These are phyloP conservation scores for Hericium erinaceus DNA, from an alignment of 768 basidiomycete genomes.

Conservation along the genomic window DNA sequence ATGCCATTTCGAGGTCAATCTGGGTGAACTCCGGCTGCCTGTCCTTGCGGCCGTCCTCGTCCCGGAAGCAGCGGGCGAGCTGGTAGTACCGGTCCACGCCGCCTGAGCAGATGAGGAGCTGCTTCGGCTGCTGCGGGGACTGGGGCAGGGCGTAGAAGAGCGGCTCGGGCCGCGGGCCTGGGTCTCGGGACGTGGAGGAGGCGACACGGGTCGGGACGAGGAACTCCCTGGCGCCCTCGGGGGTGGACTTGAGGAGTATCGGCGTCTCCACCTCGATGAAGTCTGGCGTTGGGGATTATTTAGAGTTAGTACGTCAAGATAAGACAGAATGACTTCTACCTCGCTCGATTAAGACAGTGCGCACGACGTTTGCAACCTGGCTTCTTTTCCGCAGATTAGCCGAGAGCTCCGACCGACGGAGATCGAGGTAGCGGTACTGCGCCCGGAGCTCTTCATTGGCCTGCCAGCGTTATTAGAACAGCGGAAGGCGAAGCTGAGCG, in stretches of 20 bases:
- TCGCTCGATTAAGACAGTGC: conserved; percentile 62
- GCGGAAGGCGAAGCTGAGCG: background rate
- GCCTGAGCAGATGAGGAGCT: conserved; percentile 85
- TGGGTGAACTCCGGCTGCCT: conserved; percentile 97
- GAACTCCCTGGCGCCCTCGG: conserved; percentile 88
- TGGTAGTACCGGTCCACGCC: conserved; percentile 88
- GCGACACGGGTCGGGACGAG: conserved; percentile 11
- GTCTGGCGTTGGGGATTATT: conserved; percentile 33
- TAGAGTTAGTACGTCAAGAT: conserved; percentile 8
- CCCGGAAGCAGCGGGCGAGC: conserved; percentile 89
- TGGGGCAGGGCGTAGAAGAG: conserved; percentile 87
- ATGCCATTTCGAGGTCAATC: conserved; percentile 94
- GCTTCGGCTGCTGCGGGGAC: conserved; percentile 95
- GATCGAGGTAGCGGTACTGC: conserved; percentile 82
- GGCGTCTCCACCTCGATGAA: conserved; percentile 95
- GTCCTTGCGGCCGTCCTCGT: conserved; percentile 92
- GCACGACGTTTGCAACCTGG: conserved; percentile 69
- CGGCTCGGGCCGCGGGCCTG: conserved; percentile 24
- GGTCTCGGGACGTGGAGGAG: conserved; percentile 4
- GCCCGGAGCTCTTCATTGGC: conserved; percentile 81
- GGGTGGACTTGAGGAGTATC: conserved; percentile 80
- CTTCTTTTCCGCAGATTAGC: conserved; percentile 77
- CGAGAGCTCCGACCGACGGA: conserved; percentile 65
- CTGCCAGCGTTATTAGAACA: conserved; percentile 26
- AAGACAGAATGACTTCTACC: conserved; percentile 34